Conservation (phyloP, 306 rosid genomes). For the Lathyrus tuberosus region DNA sequence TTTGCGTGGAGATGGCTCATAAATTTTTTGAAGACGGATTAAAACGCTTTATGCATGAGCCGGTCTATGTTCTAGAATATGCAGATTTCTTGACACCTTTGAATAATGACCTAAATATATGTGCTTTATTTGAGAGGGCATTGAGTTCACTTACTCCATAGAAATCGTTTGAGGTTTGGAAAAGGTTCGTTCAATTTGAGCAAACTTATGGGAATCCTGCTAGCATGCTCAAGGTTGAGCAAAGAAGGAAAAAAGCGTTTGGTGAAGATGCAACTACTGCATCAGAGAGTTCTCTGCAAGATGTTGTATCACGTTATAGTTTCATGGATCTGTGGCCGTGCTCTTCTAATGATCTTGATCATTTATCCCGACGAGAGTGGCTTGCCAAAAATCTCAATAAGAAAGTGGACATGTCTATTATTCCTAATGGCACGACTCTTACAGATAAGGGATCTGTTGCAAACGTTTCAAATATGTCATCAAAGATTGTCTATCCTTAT, state of each 20-base stretch:
- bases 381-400: constrained; percentile 67
- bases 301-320: constrained; percentile 88
- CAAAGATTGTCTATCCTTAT: constrained; percentile 76
- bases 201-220: constrained; percentile 88
- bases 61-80: constrained; percentile 92
- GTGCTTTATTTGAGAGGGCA: constrained; percentile 95
- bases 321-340: constrained; percentile 97
- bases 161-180: constrained; percentile 88
- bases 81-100: constrained; percentile 91
- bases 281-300: constrained; percentile 73
- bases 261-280: constrained; percentile 70
- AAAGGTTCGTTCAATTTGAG: constrained; percentile 79
- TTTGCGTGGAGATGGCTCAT: constrained; percentile 98
- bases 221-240: constrained; percentile 95
- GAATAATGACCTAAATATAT: constrained; percentile 91
- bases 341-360: constrained; percentile 79
- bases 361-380: constrained; percentile 89
- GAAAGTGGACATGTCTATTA: constrained; percentile 55
- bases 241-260: constrained; percentile 86
- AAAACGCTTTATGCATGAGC: constrained; percentile 87
- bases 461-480: constrained; percentile 50
- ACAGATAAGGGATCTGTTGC: constrained; percentile 55
- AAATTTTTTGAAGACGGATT: constrained; percentile 95
- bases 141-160: constrained; percentile 79
- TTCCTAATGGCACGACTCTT: constrained; percentile 55